A percentile compares a stretch with the other conserved stretches of the same genome.
phyloP scores from a whole-genome alignment of 2,329 filamentous ascomycete species.

The Neonectria sp. region DNA sequence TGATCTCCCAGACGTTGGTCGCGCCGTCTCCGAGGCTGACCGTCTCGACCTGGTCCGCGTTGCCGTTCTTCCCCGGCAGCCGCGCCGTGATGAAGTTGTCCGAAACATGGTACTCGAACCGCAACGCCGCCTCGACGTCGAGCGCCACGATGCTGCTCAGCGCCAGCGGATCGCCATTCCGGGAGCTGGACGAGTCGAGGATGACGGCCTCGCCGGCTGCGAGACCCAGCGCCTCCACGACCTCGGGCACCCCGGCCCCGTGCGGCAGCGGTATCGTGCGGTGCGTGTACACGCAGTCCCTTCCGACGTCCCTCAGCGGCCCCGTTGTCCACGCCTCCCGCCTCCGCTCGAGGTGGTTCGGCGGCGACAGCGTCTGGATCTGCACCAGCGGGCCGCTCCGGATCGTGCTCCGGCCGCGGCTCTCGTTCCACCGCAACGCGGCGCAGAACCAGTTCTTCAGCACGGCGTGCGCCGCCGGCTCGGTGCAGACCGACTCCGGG shows the following conservation, averaged over 20 bases:
- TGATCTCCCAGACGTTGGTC: conserved; percentile 64
- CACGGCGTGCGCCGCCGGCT: conserved; percentile 73
- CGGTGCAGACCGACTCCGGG: conserved; percentile 90
- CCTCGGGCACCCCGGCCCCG: conserved; percentile 65
- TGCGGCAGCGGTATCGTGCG: conserved; percentile 60
- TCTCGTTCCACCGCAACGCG: conserved; percentile 72
- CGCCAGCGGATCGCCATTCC: conserved; percentile 58
- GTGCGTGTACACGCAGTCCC: conserved; percentile 54
- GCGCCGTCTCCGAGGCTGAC: conserved; percentile 45
- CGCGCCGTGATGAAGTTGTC: conserved; percentile 55
- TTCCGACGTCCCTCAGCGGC: conserved; percentile 33
- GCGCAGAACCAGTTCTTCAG: conserved; percentile 83
- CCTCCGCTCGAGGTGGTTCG: conserved; percentile 43
- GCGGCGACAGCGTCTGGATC: conserved; percentile 45
- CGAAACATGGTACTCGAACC: conserved; percentile 70
- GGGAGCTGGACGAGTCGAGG: conserved; percentile 72
- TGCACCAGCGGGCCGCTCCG: conserved; percentile 30
- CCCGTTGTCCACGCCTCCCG: background rate
- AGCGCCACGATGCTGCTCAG: conserved; percentile 83
- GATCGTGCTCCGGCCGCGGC: conserved; percentile 33
- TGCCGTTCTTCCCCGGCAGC: conserved; percentile 35
- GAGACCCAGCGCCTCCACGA: conserved; percentile 66
- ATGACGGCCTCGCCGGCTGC: conserved; percentile 65
- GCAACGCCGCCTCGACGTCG: conserved; percentile 69
- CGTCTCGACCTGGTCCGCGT: conserved; percentile 27